A percentile compares a stretch with the other conserved stretches of the same genome.
phyloP scores from a whole-genome alignment of 192 early-diverging fungal genomes.

The Backusella luteola region DNA sequence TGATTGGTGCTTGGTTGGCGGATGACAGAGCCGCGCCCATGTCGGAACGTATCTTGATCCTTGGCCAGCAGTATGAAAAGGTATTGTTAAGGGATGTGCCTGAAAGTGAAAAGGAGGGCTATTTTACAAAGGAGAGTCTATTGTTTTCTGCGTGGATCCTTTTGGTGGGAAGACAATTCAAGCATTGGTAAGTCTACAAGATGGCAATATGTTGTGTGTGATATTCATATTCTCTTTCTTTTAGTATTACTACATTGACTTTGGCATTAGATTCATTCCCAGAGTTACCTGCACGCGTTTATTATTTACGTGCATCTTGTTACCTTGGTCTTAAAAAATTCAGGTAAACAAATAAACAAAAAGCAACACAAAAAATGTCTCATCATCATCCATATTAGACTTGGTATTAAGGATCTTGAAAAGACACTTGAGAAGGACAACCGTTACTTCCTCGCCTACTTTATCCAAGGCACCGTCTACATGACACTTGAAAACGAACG shows the following conservation, averaged over 20 bases:
- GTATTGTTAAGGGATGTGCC: conserved; percentile 36
- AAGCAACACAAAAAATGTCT: not conserved
- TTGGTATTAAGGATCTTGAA: conserved; percentile 34
- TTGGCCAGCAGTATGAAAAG: conserved; percentile 62
- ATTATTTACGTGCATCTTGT: conserved; percentile 54
- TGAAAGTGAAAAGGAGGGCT: conserved; percentile 37
- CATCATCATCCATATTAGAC: conserved; percentile 8
- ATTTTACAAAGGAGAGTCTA: conserved; percentile 38
- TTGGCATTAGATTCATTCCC: conserved; percentile 52
- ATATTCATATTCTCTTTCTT: not conserved
- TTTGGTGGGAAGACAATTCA: conserved; percentile 54
- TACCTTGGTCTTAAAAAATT: conserved; percentile 44
- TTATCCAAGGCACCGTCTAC: conserved; percentile 39
- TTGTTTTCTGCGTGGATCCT: conserved; percentile 53
- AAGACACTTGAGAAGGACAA: conserved; percentile 21
- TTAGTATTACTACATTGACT: conserved; percentile 49
- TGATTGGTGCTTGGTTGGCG: conserved; percentile 55
- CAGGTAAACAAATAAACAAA: conserved; percentile 28
- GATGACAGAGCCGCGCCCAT: conserved; percentile 61
- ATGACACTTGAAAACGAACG: conserved; percentile 38
- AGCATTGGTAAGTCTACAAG: conserved; percentile 42
- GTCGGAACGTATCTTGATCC: conserved; percentile 56
- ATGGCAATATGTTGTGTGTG: too few relatives aligned
- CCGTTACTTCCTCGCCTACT: conserved; percentile 30
- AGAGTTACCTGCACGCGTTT: conserved; percentile 48